Evolutionary conservation across 2,329 filamentous ascomycete genomes (phyloP).

Genomic region (Fusarium sp.): DNA sequence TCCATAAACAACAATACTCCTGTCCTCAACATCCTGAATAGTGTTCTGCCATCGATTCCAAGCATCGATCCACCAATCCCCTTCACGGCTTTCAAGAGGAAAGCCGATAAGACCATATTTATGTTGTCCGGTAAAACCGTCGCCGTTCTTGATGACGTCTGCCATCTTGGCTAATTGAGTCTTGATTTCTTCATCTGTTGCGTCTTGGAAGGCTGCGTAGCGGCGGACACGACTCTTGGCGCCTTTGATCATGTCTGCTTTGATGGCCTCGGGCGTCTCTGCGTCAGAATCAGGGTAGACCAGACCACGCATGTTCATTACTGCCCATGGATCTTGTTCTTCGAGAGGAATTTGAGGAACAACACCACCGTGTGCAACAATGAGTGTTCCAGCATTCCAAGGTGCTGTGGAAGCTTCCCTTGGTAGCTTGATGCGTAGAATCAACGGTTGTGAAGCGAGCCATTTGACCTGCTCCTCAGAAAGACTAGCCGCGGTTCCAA

Average conservation of each 20-base stretch:
- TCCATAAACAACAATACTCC: constrained; percentile 80
- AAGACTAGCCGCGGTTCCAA: constrained; percentile 28
- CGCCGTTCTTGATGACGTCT: background rate
- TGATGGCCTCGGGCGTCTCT: constrained; percentile 7
- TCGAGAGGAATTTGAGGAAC: constrained; percentile 77
- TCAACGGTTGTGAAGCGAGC: constrained; percentile 26
- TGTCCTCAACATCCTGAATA: constrained; percentile 34
- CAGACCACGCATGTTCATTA: constrained; percentile 90
- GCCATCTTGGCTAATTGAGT: background rate
- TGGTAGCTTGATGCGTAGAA: constrained; percentile 28
- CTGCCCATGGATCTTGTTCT: constrained; percentile 76
- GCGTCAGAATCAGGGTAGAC: constrained; percentile 56
- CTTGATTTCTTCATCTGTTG: constrained; percentile 2
- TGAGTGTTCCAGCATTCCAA: constrained; percentile 43
- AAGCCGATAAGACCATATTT: background rate
- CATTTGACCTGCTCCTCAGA: constrained; percentile 23
- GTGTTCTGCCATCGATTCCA: constrained; percentile 37
- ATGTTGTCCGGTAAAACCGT: background rate
- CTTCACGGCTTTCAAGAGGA: constrained; percentile 32
- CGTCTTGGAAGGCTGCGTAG: constrained; percentile 1
- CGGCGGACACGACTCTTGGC: constrained; percentile 25
- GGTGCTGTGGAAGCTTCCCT: constrained; percentile 6
- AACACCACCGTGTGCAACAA: constrained; percentile 84
- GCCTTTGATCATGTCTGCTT: constrained; percentile 28
- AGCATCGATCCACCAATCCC: constrained; percentile 30